Percentiles rank a stretch among this genome's conserved stretches.
These are phyloP conservation scores for Cadophora sp. DNA, from an alignment of 2,329 filamentous ascomycete genomes.

Conservation along the genomic window DNA sequence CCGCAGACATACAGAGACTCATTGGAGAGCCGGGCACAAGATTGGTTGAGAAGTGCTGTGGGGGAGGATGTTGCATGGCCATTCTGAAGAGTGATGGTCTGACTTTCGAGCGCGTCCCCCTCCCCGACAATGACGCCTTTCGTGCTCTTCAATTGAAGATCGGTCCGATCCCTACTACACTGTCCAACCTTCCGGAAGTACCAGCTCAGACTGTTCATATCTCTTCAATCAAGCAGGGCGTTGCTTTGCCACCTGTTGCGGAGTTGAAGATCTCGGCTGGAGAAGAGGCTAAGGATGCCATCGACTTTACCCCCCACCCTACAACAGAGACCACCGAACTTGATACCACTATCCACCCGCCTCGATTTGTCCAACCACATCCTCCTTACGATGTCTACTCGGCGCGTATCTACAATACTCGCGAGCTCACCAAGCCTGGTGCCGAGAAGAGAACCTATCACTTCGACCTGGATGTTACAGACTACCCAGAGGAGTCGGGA, in stretches of 20 bases:
- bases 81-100: constrained; percentile 53
- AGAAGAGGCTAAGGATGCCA: constrained; percentile 36
- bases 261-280: constrained; percentile 58
- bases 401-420: constrained; percentile 82
- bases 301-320: constrained; percentile 44
- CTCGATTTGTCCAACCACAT: constrained; percentile 91
- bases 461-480: constrained; percentile 95
- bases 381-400: constrained; percentile 91
- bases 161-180: constrained; percentile 72
- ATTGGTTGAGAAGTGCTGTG: constrained; percentile 68
- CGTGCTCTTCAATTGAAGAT: constrained; percentile 79
- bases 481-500: constrained; percentile 84
- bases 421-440: constrained; percentile 85
- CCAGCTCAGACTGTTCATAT: constrained; percentile 80
- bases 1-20: constrained; percentile 66
- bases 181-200: constrained; percentile 75
- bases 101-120: constrained; percentile 58
- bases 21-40: constrained; percentile 69
- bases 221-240: constrained; percentile 58
- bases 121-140: constrained; percentile 87
- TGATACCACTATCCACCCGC: constrained; percentile 74
- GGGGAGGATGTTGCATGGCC: constrained; percentile 68
- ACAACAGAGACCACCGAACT: constrained; percentile 40
- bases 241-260: constrained; percentile 47
- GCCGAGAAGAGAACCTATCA: constrained; percentile 98